These are phyloP conservation scores for Fusarium tanahbumbuense DNA, from an alignment of 2,329 filamentous ascomycete genomes.

Conservation along the genomic window DNA sequence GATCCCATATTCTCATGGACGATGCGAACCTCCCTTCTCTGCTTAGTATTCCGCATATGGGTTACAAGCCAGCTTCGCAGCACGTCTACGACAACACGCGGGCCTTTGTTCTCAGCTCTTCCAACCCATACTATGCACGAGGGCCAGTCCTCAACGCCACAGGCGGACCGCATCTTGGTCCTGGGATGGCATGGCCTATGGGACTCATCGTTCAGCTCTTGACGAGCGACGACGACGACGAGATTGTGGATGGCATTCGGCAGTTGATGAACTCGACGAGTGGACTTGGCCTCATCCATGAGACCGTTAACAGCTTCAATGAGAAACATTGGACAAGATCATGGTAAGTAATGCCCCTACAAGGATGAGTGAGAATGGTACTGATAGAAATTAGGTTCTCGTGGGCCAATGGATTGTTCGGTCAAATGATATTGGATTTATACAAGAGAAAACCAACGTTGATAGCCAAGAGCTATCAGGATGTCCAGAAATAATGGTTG, in stretches of 20 bases:
- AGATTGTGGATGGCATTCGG: conserved; percentile 75
- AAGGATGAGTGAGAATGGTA: not conserved
- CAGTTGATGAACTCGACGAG: conserved; percentile 76
- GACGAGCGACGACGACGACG: conserved; percentile 79
- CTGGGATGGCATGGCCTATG: conserved; percentile 89
- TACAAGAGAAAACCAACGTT: conserved; percentile 78
- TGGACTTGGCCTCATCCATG: conserved; percentile 81
- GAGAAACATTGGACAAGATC: conserved; percentile 51
- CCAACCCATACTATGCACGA: conserved; percentile 78
- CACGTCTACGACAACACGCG: conserved; percentile 78
- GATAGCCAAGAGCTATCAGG: conserved; percentile 62
- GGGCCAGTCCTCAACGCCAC: conserved; percentile 64
- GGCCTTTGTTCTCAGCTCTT: conserved; percentile 75
- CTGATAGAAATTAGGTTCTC: conserved; percentile 74
- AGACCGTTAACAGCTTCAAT: conserved; percentile 59
- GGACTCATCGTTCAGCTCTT: conserved; percentile 81
- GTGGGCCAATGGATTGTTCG: conserved; percentile 91
- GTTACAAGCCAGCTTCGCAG: conserved; percentile 68
- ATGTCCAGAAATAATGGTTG: not conserved
- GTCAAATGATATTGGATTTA: conserved; percentile 82
- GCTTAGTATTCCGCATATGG: conserved; percentile 70
- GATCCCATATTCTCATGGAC: conserved; percentile 70
- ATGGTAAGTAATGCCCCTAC: conserved; percentile 45
- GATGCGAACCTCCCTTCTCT: conserved; percentile 73
- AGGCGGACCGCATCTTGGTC: conserved; percentile 65